Conservation (phyloP, 129 eudicot genomes). For the Ambrosia artemisiifolia region DNA sequence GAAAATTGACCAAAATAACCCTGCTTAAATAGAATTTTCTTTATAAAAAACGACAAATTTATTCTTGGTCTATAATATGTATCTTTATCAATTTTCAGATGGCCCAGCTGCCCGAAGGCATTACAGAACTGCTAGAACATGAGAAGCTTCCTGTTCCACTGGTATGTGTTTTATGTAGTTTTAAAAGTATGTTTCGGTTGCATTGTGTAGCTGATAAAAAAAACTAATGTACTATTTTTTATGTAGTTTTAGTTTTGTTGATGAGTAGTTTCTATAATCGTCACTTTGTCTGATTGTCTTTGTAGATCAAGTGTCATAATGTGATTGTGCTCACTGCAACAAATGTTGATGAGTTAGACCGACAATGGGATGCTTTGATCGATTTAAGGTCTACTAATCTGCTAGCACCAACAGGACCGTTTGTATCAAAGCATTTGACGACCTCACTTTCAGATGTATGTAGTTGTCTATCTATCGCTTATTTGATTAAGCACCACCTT, state of each 20-base stretch:
- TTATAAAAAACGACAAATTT: background rate
- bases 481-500: background rate
- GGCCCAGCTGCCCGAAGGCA: slow-evolving; percentile 96
- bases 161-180: slow-evolving; percentile 51
- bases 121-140: slow-evolving; percentile 84
- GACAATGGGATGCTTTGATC: slow-evolving; percentile 69
- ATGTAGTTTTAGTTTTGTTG: background rate
- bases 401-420: slow-evolving; percentile 37
- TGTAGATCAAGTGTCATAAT: slow-evolving; percentile 89
- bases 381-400: slow-evolving; percentile 50
- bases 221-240: background rate
- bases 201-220: too few relatives aligned
- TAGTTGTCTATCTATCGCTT: background rate
- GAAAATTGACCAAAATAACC: background rate
- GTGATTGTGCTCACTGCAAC: slow-evolving; percentile 78
- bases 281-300: slow-evolving; percentile 18
- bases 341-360: slow-evolving; percentile 63
- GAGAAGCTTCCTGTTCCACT: slow-evolving; percentile 78
- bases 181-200: too few relatives aligned
- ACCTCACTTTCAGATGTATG: slow-evolving; percentile 78
- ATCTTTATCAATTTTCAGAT: slow-evolving; percentile 47
- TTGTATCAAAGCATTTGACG: slow-evolving; percentile 54
- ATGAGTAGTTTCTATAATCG: background rate
- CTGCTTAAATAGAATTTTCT: background rate
- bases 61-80: slow-evolving; percentile 8